A percentile compares a stretch with the other conserved stretches of the same genome.
These are phyloP conservation scores for Cystobasidium sp. DNA, from an alignment of 1,284 basidiomycete species.

Conservation along the genomic window DNA sequence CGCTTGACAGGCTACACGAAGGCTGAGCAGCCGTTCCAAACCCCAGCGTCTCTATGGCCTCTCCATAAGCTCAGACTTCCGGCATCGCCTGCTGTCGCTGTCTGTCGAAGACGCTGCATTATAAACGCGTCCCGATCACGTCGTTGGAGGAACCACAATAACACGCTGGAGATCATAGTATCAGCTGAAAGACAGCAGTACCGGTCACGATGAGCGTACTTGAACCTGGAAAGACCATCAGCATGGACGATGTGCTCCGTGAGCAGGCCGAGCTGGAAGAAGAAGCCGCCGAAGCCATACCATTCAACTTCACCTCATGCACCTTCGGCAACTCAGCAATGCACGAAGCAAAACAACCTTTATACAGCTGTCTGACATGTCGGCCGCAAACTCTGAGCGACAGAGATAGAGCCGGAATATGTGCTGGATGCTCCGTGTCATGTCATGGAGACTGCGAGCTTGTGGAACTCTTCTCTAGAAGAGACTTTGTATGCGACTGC, in stretches of 20 bases:
- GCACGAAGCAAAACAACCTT: constrained; percentile 53
- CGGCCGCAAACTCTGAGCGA: constrained; percentile 34
- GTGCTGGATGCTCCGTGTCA: constrained; percentile 57
- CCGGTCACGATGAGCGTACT: background rate
- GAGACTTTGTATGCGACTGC: constrained; percentile 52
- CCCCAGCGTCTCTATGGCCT: no score
- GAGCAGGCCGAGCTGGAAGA: constrained; percentile 56
- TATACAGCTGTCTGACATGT: constrained; percentile 54
- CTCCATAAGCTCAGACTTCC: no score
- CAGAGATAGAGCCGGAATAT: constrained; percentile 57
- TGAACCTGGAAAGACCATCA: constrained; percentile 45
- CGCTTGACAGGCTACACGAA: no score
- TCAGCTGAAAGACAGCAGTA: background rate
- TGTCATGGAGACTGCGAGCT: constrained; percentile 56
- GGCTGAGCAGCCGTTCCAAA: no score
- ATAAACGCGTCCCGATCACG: no score
- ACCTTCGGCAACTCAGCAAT: constrained; percentile 56
- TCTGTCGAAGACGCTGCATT: no score
- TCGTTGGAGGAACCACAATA: no score
- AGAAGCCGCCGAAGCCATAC: constrained; percentile 57
- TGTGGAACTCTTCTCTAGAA: constrained; percentile 52
- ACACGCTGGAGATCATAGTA: background rate
- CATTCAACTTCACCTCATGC: constrained; percentile 55
- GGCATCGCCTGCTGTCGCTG: no score
- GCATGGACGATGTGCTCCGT: constrained; percentile 56